Evolutionary conservation across 192 early-diverging fungal genomes (phyloP), one percentile per base, ranked within the genome.

Genomic region (Rhizophagus clarus): DNA sequence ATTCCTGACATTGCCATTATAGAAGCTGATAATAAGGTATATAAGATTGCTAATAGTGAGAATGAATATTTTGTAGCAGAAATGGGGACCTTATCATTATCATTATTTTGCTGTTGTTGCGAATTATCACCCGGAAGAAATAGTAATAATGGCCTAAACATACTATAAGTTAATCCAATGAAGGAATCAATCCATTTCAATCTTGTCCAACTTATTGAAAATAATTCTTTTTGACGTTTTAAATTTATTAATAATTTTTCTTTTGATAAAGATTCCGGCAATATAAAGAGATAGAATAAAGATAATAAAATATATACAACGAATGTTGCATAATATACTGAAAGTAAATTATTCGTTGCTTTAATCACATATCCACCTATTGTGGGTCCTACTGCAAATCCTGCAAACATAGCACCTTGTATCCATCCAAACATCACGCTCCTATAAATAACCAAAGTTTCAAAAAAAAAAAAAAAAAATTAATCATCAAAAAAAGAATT

Each of bases 221-320:
- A n/a, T n/a, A n/a, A n/a, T 22, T 69, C 29, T 34, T 34, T 47
- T 77, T 77, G 37, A 28, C 31, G 26, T 51, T 77, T 64, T 20
- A 42, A 28, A 49, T 77, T 66, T 26, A 14, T 3, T 17, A 11
- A 9, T 15, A 42, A 51, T 77, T 77, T 77, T 77, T 77, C 76
- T 28, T 40, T 17, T 28, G 76, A 34, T 45, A 77, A 31, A 29
- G 63, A 77, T 68, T 76, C 74, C 26, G 74, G 74, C 14, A 76
- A 26, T 28, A 76, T 42, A 40, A 76, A 62, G 5, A 76, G 20
- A 11, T 42, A 22, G 31, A 62, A 76, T 28, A 76, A 24, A 63
- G 64, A 62, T 10, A 76, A 45, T 14, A 40, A 4, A 42, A 64
- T 45, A 62, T 56, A 77, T 9, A 77, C 26, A 10, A 49, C 37